Base-by-base conservation (phyloP, 163 green algal genomes). In the Coccomyxa subellipsoidea region DNA sequence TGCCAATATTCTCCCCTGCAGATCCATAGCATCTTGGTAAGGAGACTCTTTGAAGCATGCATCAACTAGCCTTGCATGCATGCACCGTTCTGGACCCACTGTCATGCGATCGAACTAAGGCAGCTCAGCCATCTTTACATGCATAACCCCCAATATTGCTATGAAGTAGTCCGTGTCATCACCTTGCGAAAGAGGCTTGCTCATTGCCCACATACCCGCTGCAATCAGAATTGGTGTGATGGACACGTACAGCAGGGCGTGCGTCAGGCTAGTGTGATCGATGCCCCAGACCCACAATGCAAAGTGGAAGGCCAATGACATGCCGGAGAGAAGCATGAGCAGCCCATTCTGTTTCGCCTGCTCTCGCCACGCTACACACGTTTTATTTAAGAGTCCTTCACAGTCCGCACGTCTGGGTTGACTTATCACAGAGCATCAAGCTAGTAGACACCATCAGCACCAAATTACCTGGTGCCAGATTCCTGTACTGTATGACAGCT, bases 211-310 rank as follows among this genome's bases (percentile, higher is more conserved):
- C n/a, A 82, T 80, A 29, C 85, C 81, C 10, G 66, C 69, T 34
- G 91, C 91, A 23, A 96, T 86, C n/a, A 96, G 76, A 32, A 97
- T 47, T 12, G 94, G 94, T 8, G 91, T 88, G 34, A 83, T 85
- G 8, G 84, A 94, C 25, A 93, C 85, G 59, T 94, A 89, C 40
- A 97, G 86, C 77, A 97, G 84, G 15, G 88, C 89, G 85, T 96
- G 93, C 0, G 92, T 84, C 0, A 97, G 86, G n/a, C 40, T 88
- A 35, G 94, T 97, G 79, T 91, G 84, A 80, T 90, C 31, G 37
- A 96, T 86, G 32, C 84, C 84, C 85, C 76, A 86, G 15, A 96
- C 90, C 91, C 90, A 96, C 4, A 66, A 37, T 9, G 83, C 88
- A 85, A 96, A 96, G 85, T 97, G 94, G 8, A 93, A 35, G 15